Evolutionary conservation across 768 basidiomycete species (phyloP).

Genomic region (Obba rivulosa): DNA sequence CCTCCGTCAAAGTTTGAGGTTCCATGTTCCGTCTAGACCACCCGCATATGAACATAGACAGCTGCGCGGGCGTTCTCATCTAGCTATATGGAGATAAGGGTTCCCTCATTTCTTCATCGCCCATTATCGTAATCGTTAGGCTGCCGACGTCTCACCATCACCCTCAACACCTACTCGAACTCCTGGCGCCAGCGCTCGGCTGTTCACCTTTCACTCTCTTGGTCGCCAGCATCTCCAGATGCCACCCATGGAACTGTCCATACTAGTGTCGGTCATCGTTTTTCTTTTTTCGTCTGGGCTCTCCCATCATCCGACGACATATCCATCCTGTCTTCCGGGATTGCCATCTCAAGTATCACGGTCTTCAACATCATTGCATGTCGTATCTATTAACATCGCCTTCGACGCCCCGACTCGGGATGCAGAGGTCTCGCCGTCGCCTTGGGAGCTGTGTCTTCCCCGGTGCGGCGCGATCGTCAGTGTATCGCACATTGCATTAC

Average conservation of each 20-base stretch:
- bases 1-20: slow-evolving; percentile 22
- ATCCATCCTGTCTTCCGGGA: slow-evolving; percentile 59
- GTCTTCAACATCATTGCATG: slow-evolving; percentile 22
- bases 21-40: slow-evolving; percentile 10
- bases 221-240: slow-evolving; percentile 17
- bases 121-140: slow-evolving; percentile 20
- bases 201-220: slow-evolving; percentile 36
- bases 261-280: no score
- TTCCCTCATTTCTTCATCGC: slow-evolving; percentile 12
- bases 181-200: slow-evolving; percentile 28
- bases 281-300: slow-evolving; percentile 18
- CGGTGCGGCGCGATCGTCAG: slow-evolving; percentile 2
- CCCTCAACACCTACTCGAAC: slow-evolving; percentile 19
- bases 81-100: slow-evolving; percentile 6
- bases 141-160: slow-evolving; percentile 15
- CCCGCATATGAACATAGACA: slow-evolving; percentile 21
- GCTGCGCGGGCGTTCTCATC: slow-evolving; percentile 13
- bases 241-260: no score
- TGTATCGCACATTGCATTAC: slow-evolving; percentile 10
- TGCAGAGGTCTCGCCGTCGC: slow-evolving; percentile 4
- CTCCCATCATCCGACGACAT: slow-evolving; percentile 39
- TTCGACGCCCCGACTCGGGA: slow-evolving; percentile 7
- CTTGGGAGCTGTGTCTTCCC: background rate
- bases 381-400: slow-evolving; percentile 31
- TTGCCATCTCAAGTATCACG: slow-evolving; percentile 24